phyloP scores from a whole-genome alignment of 1,139 yeast genomes.

The Taphrina populina region DNA sequence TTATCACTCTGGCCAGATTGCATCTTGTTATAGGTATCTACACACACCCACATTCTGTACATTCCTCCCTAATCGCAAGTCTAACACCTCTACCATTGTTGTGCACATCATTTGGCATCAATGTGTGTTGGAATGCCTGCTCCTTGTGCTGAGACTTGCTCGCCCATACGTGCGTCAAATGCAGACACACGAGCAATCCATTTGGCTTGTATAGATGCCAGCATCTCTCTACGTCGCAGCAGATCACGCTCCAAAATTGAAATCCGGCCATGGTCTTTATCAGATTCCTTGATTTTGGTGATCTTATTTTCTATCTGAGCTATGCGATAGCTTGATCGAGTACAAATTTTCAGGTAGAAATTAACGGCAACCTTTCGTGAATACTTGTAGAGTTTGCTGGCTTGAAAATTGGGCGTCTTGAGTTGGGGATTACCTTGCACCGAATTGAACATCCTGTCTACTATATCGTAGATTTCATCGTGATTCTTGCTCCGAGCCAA shows the following conservation, averaged over 20 bases:
- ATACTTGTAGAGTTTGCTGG: not conserved
- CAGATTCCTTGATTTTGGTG: not conserved
- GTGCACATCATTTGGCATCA: no score
- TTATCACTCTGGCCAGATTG: no score
- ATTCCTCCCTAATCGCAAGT: no score
- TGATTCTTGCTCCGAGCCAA: conserved; percentile 1
- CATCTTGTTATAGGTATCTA: no score
- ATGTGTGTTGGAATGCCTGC: no score
- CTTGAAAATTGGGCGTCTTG: not conserved
- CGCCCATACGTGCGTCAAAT: not conserved
- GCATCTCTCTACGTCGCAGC: no score
- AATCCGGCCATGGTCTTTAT: not conserved
- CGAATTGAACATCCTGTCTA: conserved; percentile 10
- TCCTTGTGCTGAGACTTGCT: no score
- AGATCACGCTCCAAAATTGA: no score
- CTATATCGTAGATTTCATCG: not conserved
- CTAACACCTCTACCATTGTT: no score
- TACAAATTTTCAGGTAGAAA: not conserved
- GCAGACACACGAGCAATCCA: not conserved
- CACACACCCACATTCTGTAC: no score
- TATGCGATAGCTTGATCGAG: not conserved
- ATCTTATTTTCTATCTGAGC: not conserved
- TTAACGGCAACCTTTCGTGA: conserved; percentile 1
- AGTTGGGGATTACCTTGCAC: not conserved
- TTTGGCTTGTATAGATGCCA: no score